These are phyloP conservation scores for Pyrenochaeta sp. DNA, from an alignment of 2,329 filamentous ascomycete species.

Conservation along the genomic window DNA sequence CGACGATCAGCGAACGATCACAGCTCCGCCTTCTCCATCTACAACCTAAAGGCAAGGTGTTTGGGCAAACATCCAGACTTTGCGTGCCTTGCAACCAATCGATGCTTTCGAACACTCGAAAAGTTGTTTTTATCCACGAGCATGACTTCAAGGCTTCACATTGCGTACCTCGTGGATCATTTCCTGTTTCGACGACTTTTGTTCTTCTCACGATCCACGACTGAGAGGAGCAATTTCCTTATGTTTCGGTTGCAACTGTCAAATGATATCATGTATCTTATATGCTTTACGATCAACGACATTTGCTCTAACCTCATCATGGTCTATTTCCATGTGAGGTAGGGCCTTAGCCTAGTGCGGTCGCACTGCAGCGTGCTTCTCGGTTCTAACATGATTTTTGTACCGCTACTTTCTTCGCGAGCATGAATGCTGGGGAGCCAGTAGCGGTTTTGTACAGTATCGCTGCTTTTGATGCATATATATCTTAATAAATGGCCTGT, in stretches of 20 bases:
- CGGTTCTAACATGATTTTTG: conserved; percentile 14
- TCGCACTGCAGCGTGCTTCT: conserved; percentile 17
- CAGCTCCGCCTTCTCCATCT: conserved; percentile 46
- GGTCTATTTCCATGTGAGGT: conserved; percentile 9
- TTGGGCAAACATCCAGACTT: too few relatives aligned
- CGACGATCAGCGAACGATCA: conserved; percentile 46
- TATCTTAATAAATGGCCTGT: conserved; percentile 21
- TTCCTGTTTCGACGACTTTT: too few relatives aligned
- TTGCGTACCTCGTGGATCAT: too few relatives aligned
- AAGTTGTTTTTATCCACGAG: too few relatives aligned
- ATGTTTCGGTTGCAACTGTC: too few relatives aligned
- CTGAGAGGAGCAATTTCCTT: too few relatives aligned
- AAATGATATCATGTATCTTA: too few relatives aligned
- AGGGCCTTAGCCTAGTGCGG: conserved; percentile 13
- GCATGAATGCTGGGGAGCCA: conserved; percentile 23
- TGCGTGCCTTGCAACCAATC: too few relatives aligned
- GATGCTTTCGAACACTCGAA: too few relatives aligned
- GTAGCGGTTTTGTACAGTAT: conserved; percentile 31
- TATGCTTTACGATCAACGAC: conserved; percentile 22
- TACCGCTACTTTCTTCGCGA: conserved; percentile 22
- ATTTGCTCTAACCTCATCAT: conserved; percentile 26
- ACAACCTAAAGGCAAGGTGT: conserved; percentile 30
- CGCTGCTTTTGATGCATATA: conserved; percentile 13
- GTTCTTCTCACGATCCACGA: too few relatives aligned
- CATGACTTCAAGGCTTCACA: too few relatives aligned